These are phyloP conservation scores for Apiospora sp. DNA, from an alignment of 2,329 filamentous ascomycete species.

Conservation along the genomic window DNA sequence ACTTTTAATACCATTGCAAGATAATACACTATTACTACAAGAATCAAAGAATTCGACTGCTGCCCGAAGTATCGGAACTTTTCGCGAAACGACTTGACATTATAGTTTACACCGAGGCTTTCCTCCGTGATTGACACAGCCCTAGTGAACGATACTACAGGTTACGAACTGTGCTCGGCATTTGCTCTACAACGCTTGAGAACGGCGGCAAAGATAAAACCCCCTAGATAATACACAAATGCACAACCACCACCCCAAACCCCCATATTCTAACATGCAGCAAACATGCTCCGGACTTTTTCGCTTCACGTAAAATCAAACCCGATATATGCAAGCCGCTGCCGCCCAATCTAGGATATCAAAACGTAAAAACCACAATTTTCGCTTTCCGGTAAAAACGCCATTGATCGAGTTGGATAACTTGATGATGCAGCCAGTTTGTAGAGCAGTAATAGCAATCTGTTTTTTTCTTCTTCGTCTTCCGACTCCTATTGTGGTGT, in stretches of 20 bases:
- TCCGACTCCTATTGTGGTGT: not conserved
- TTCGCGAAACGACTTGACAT: too few species aligned
- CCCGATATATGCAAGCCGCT: not conserved
- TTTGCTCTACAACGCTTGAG: not conserved
- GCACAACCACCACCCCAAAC: not conserved
- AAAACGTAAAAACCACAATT: slow-evolving; percentile 1
- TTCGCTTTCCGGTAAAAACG: slow-evolving; percentile 15
- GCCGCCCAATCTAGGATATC: slow-evolving; percentile 1
- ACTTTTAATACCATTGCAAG: not conserved
- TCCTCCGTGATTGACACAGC: too few species aligned
- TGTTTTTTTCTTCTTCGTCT: not conserved
- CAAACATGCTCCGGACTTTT: not conserved
- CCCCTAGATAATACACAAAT: not conserved
- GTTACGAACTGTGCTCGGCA: not conserved
- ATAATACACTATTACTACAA: not conserved
- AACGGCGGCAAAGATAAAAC: not conserved
- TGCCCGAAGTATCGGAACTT: too few species aligned
- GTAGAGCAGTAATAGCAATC: not conserved
- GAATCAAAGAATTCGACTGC: too few species aligned
- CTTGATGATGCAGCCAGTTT: slow-evolving; percentile 6
- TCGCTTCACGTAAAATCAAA: not conserved
- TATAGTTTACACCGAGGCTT: too few species aligned
- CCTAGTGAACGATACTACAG: too few species aligned
- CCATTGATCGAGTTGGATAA: slow-evolving; percentile 8
- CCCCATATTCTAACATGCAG: not conserved